Conservation (phyloP, 2,329 filamentous ascomycete species). For the Ophiocordyceps robertsii region DNA sequence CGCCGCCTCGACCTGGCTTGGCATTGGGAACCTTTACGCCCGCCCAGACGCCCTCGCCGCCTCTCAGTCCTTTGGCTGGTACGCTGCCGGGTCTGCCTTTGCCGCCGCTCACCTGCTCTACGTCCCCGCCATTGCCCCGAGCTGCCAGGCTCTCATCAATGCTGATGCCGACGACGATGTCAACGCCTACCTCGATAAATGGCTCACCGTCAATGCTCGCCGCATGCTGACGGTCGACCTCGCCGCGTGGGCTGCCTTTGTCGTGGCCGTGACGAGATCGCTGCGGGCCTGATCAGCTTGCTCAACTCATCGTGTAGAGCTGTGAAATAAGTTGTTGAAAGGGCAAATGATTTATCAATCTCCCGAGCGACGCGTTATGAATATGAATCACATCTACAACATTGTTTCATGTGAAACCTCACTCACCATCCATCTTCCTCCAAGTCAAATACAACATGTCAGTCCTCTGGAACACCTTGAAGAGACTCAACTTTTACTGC, state of each 20-base stretch:
- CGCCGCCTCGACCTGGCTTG: not conserved
- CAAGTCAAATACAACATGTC: no score
- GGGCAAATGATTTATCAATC: no score
- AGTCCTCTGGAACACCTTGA: no score
- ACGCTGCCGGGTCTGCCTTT: not conserved
- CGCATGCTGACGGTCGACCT: not conserved
- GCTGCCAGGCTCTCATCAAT: not conserved
- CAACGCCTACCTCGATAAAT: not conserved
- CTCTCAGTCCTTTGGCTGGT: not conserved
- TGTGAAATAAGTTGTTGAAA: no score
- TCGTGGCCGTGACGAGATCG: not conserved
- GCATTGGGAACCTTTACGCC: not conserved
- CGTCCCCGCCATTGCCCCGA: not conserved
- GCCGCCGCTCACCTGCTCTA: not conserved
- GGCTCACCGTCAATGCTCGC: not conserved
- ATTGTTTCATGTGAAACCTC: no score
- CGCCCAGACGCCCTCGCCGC: not conserved
- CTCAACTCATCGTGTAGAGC: no score
- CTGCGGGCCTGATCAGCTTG: no score
- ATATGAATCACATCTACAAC: no score
- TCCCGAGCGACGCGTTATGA: no score
- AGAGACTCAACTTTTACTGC: no score
- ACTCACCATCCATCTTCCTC: no score
- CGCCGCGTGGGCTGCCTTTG: not conserved
- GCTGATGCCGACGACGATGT: not conserved